Evolutionary conservation across 169 alveolate species (phyloP).

Genomic region (Plasmodium falciparum): DNA sequence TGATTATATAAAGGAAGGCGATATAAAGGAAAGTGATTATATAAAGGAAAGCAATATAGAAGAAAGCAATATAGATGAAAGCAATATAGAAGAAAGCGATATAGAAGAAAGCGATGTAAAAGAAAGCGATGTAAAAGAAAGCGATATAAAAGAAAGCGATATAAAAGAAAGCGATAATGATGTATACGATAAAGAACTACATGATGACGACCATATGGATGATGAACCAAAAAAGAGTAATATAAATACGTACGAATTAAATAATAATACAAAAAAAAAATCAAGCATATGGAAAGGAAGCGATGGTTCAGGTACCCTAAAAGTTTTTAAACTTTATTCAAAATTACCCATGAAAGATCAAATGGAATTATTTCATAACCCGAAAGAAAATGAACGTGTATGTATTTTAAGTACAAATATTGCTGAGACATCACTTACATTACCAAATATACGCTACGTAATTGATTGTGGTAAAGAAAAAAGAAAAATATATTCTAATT

Average conservation of each 20-base stretch:
- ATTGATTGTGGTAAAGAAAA: constrained; percentile 98
- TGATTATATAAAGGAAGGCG: constrained; percentile 60
- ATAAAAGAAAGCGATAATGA: background rate
- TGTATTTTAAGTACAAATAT: constrained; percentile 99
- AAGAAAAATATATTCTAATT: constrained; percentile 90
- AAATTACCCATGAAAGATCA: constrained; percentile 79
- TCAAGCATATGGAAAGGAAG: constrained; percentile 83
- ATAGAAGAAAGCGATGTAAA: background rate
- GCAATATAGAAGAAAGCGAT: background rate
- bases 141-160: background rate
- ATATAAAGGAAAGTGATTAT: background rate
- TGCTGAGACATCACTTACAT: constrained; percentile 99
- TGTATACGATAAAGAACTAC: background rate
- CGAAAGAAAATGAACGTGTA: constrained; percentile 93
- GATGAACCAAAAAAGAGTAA: background rate
- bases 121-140: background rate
- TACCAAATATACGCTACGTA: constrained; percentile 97
- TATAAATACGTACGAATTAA: constrained; percentile 30
- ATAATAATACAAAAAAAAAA: constrained; percentile 57
- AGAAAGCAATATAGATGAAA: background rate
- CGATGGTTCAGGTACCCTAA: constrained; percentile 83
- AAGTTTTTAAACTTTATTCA: constrained; percentile 92
- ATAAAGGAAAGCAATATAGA: constrained; percentile 31
- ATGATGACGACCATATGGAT: constrained; percentile 12
- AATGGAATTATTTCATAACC: constrained; percentile 87